Conservation (phyloP, 1,284 basidiomycete genomes). For the Cryptococcus sp. region DNA sequence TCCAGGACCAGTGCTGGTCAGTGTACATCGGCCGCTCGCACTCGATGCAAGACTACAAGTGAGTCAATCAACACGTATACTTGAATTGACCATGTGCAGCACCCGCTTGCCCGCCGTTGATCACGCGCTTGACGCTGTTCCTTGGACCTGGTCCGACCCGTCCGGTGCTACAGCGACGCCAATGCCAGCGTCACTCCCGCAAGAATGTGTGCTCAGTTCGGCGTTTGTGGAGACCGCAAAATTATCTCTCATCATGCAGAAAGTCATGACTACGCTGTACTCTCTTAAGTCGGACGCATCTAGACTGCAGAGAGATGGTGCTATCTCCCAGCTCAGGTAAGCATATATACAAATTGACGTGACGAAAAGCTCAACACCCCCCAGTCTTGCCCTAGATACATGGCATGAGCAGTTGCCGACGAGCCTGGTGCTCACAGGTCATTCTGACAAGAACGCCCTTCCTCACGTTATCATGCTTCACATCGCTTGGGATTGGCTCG, state of each 20-base stretch:
- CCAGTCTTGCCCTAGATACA: constrained; percentile 55
- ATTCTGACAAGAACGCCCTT: constrained; percentile 56
- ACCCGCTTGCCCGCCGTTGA: constrained; percentile 6
- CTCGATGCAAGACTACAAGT: constrained; percentile 25
- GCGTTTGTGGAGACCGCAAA: constrained; percentile 61
- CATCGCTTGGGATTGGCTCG: constrained; percentile 64
- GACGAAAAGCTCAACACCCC: no score
- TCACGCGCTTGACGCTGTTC: no score
- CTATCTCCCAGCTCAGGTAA: constrained; percentile 24
- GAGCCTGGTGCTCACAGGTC: constrained; percentile 56
- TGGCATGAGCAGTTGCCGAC: constrained; percentile 63
- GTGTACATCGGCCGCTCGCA: constrained; percentile 27
- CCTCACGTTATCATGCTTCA: constrained; percentile 67
- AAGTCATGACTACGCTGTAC: constrained; percentile 62
- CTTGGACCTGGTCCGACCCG: no score
- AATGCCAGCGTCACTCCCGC: constrained; percentile 2
- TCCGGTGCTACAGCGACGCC: background rate
- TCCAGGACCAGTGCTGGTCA: constrained; percentile 27
- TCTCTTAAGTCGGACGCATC: constrained; percentile 17
- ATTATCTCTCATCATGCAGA: constrained; percentile 59
- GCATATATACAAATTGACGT: no score
- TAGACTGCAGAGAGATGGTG: constrained; percentile 10
- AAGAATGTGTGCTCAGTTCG: constrained; percentile 36
- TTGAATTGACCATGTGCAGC: constrained; percentile 16
- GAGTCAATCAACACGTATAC: constrained; percentile 15